These are phyloP conservation scores for Nicotiana undulata DNA, from an alignment of 257 asterid genomes.

Conservation along the genomic window DNA sequence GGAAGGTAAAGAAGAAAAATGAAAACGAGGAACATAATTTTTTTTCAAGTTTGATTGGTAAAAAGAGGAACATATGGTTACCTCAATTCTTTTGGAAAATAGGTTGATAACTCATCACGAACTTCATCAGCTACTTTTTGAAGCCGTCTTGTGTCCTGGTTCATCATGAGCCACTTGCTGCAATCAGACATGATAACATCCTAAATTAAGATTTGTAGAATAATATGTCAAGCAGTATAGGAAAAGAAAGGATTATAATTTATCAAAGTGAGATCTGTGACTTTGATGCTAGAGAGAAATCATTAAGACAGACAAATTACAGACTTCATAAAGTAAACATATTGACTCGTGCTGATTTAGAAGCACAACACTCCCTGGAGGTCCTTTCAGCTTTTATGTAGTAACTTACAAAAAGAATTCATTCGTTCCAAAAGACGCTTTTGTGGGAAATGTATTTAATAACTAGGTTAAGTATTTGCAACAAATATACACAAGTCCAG, in stretches of 20 bases:
- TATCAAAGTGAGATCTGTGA: neutral
- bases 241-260: neutral
- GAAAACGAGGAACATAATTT: slow-evolving; percentile 4
- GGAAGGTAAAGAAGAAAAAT: neutral
- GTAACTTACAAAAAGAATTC: neutral
- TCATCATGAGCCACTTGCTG: slow-evolving; percentile 99
- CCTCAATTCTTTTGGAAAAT: slow-evolving; percentile 74
- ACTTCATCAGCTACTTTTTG: slow-evolving; percentile 92
- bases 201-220: slow-evolving; percentile 1
- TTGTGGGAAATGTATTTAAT: neutral
- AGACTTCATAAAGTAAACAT: neutral
- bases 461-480: neutral
- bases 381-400: neutral
- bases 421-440: neutral
- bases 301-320: neutral
- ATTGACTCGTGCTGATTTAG: neutral
- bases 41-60: too few relatives aligned
- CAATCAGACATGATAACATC: slow-evolving; percentile 14
- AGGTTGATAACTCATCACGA: slow-evolving; percentile 64
- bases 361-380: neutral
- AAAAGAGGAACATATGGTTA: slow-evolving; percentile 19
- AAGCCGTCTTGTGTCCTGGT: slow-evolving; percentile 82
- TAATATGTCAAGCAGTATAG: neutral
- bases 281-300: neutral
- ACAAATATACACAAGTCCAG: neutral